Base-by-base conservation (phyloP, 176 grass and related monocot genomes). In the Paspalum notatum region DNA sequence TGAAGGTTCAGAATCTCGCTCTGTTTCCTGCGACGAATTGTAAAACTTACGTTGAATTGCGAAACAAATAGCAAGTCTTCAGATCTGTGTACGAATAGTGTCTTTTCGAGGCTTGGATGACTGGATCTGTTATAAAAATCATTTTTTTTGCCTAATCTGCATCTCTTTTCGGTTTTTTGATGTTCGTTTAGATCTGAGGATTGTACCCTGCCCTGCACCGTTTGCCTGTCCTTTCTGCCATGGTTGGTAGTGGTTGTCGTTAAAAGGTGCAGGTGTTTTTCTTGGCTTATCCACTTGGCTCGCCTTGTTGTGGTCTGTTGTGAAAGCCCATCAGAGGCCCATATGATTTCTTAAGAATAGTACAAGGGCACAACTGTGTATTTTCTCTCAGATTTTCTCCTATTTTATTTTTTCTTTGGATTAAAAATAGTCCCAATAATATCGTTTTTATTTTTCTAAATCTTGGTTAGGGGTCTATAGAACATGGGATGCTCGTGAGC, bases 251-350 rank as follows among this genome's bases (percentile, higher is more conserved):
- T 9, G 13, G 71, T 26, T 57, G 64, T 66, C 22, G 45, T 66
- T 15, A 65, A 66, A 64, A 65, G n/a, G 55, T 56, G 59, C 11
- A 26, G 32, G n/a, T 39, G 12, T 62, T 74, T 74, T 41, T 43
- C 46, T 62, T 41, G 69, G 20, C n/a, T 72, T n/a, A n/a, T n/a
- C n/a, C n/a, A 53, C 46, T 62, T 41, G 69, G 20, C n/a, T 72
- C 40, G 44, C 51, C 12, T 10, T 41, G 7, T 18, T 68, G 7
- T 66, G 64, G 78, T 45, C 41, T 81, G 66, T 11, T 72, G 46
- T 40, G 38, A 32, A 32, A 74, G 70, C 80, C 58, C 80, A 65
- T 83, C 58, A 20, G 32, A 64, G 69, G 69, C 58, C 80, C 69
- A 72, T 64, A 20, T 24, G 20, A n/a, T 64, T 61, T 41, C 12